A percentile compares a stretch with the other conserved stretches of the same genome.
Evolutionary conservation across 108 stramenopile species (phyloP).

Genomic region (Skeletonema potamos): DNA sequence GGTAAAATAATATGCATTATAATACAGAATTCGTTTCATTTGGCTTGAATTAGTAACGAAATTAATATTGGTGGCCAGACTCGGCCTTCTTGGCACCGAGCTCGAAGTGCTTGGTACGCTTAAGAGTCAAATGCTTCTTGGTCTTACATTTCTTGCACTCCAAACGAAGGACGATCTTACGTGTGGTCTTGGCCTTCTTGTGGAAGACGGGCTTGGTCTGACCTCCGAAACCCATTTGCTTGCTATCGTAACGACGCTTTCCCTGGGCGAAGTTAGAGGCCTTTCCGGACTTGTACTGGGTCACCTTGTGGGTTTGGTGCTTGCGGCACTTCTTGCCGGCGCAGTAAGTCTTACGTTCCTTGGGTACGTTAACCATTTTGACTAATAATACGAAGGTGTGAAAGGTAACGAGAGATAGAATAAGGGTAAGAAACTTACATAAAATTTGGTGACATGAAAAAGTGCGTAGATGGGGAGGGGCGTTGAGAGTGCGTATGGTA

Average conservation of each 20-base stretch:
- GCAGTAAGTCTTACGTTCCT: conserved; percentile 98
- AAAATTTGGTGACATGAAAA: neutral
- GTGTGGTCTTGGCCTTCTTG: conserved; percentile 99
- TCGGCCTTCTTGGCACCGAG: conserved; percentile 98
- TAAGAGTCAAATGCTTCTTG: conserved; percentile 97
- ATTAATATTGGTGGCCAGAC: conserved; percentile 95
- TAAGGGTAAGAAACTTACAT: neutral
- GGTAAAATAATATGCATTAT: neutral
- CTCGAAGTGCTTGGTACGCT: conserved; percentile 99
- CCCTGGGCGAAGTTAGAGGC: conserved; percentile 99
- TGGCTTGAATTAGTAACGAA: neutral
- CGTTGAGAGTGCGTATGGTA: neutral
- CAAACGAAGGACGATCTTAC: conserved; percentile 98
- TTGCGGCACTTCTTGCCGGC: conserved; percentile 96
- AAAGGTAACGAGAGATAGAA: too few species aligned
- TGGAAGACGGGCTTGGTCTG: conserved; percentile 99
- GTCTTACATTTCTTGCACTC: conserved; percentile 99
- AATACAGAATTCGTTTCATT: neutral
- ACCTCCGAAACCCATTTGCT: conserved; percentile 99
- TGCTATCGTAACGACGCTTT: conserved; percentile 99
- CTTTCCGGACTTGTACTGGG: conserved; percentile 99
- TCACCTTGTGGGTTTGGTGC: conserved; percentile 99
- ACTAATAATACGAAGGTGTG: neutral
- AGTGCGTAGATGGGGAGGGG: neutral
- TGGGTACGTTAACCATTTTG: conserved; percentile 98